phyloP scores from a whole-genome alignment of 345 rosid species.

The Euphorbia peplus region DNA sequence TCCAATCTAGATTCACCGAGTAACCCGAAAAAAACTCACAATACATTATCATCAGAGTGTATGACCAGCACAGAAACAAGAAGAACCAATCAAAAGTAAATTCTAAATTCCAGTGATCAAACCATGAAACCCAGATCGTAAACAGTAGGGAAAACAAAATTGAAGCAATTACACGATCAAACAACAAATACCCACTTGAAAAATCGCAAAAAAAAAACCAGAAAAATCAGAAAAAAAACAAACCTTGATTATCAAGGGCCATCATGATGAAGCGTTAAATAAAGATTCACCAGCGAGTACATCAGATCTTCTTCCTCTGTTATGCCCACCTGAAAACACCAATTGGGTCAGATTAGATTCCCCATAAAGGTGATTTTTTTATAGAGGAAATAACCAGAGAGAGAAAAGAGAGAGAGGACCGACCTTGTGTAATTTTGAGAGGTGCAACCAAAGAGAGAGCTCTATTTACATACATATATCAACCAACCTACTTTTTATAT shows the following conservation, averaged over 20 bases:
- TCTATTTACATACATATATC: neutral
- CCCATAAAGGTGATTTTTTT: neutral
- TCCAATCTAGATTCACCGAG: conserved; percentile 9
- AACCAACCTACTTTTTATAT: neutral
- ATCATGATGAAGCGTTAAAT: conserved; percentile 44
- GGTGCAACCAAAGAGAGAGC: neutral
- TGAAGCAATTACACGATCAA: neutral
- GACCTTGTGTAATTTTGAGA: conserved; percentile 22
- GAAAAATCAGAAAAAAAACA: neutral
- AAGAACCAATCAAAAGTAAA: neutral
- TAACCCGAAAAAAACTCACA: neutral
- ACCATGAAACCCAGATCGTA: neutral
- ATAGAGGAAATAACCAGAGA: neutral
- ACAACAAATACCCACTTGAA: neutral
- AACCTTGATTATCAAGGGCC: conserved; percentile 65
- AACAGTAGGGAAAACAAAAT: neutral
- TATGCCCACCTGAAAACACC: conserved; percentile 36
- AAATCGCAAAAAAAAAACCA: neutral
- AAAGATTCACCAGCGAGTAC: conserved; percentile 53
- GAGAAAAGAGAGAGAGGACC: neutral
- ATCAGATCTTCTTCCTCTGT: conserved; percentile 62
- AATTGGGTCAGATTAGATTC: no score
- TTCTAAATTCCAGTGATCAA: neutral
- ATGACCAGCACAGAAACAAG: neutral
- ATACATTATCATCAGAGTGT: conserved; percentile 4